A percentile compares a stretch with the other conserved stretches of the same genome.
Conservation (phyloP, 768 basidiomycete genomes). For the Tricholoma bakamatsutake region DNA sequence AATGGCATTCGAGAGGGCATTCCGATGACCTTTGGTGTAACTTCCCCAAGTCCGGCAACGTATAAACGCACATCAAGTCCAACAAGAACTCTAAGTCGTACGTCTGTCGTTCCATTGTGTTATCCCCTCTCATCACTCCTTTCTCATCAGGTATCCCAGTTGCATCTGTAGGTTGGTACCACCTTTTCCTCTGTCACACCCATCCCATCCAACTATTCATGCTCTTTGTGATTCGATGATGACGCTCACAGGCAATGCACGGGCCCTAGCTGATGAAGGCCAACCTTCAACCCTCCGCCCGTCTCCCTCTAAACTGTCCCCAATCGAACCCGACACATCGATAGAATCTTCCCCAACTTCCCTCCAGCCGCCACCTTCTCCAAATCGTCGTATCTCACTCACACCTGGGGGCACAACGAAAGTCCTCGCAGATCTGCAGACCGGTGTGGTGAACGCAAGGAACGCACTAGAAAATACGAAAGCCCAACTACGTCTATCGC, state of each 20-base stretch:
- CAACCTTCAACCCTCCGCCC: constrained; percentile 30
- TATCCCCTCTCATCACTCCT: constrained; percentile 13
- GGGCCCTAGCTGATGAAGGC: constrained; percentile 75
- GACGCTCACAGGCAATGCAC: constrained; percentile 64
- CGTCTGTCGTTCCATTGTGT: constrained; percentile 27
- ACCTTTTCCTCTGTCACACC: constrained; percentile 5
- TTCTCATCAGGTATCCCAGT: constrained; percentile 61
- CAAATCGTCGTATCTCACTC: constrained; percentile 49
- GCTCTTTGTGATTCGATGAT: constrained; percentile 17
- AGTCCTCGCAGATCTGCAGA: constrained; percentile 82
- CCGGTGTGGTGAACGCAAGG: constrained; percentile 72
- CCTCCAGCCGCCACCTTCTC: constrained; percentile 35
- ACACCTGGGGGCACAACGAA: constrained; percentile 81
- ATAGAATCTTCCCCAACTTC: constrained; percentile 31
- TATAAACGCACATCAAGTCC: constrained; percentile 62
- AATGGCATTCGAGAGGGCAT: constrained; percentile 71
- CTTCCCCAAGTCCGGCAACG: constrained; percentile 29
- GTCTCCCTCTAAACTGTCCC: constrained; percentile 22
- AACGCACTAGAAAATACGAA: constrained; percentile 86
- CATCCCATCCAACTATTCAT: constrained; percentile 18
- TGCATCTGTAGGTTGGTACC: constrained; percentile 64
- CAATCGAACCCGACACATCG: constrained; percentile 31
- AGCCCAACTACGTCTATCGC: constrained; percentile 71
- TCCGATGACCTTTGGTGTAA: constrained; percentile 48
- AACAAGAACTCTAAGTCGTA: constrained; percentile 75